Percentiles rank a stretch among this genome's conserved stretches.
These are phyloP conservation scores for Psilocybe cubensis DNA, from an alignment of 768 basidiomycete species.

Conservation along the genomic window DNA sequence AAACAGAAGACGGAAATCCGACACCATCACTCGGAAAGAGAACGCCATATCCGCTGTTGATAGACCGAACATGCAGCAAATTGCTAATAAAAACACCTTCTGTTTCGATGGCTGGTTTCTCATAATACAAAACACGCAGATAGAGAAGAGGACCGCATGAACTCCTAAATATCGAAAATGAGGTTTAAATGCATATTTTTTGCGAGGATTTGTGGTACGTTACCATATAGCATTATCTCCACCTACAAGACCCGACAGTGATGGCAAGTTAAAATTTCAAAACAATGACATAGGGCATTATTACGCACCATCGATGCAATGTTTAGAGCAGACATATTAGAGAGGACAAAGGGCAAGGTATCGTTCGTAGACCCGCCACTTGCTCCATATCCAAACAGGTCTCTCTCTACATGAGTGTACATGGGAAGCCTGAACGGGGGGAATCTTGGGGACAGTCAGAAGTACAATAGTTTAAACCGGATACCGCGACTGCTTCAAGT, in stretches of 20 bases:
- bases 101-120: conserved; percentile 5
- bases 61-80: conserved; percentile 8
- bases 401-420: neutral
- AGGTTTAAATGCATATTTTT: too few relatives aligned
- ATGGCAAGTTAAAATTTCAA: neutral
- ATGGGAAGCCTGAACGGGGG: neutral
- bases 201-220: neutral
- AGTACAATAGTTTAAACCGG: neutral
- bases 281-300: neutral
- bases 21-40: conserved; percentile 5
- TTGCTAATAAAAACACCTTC: conserved; percentile 6
- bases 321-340: neutral
- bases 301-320: neutral
- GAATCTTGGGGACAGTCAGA: neutral
- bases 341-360: neutral
- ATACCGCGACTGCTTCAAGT: neutral
- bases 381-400: neutral
- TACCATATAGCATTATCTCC: neutral
- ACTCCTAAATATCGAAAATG: neutral
- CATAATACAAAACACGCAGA: conserved; percentile 7
- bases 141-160: conserved; percentile 3
- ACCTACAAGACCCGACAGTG: neutral
- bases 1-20: conserved; percentile 6
- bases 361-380: neutral
- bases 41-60: conserved; percentile 7